Evolutionary conservation across 192 early-diverging fungal genomes (phyloP), one percentile per base, ranked within the genome.

Genomic region (Chytriomyces sp.): DNA sequence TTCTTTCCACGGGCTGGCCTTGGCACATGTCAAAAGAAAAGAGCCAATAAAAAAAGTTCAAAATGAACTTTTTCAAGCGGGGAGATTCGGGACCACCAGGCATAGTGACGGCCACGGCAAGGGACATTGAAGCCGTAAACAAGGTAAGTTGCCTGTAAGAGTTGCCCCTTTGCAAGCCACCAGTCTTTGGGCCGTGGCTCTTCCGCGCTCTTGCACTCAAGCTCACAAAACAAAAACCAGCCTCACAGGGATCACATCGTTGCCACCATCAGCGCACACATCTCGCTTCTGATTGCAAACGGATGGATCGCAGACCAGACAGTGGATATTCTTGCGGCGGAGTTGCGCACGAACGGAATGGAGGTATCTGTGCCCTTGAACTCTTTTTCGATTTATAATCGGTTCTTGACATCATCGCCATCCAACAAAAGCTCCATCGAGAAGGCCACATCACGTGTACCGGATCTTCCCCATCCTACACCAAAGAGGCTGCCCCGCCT

Each of bases 301-400:
- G 69, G 69, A 71, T 71, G 69, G 69, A 59, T 71, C 47, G 69
- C 69, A 1, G 50, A 71, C 4, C 69, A 71, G 50, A 71, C 69
- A 7, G 26, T 71, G n/a, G 69, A 53, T 3, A 13, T 71, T 23
- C 45, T 71, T 24, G 23, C 9, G 50, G 26, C 8, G 20, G 69
- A 71, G 57, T 44, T 71, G 11, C n/a, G 69, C 13, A 5, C 2
- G 18, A n/a, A 71, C 69, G 45, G 45, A 23, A 71, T 71, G 26
- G 44, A 71, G 46, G 67, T 47, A 50, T 47, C 35, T 35, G 35
- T 35, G 35, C 35, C 35, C 35, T 35, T 35, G 35, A 35, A 35
- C 35, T 35, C 35, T 35, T 35, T 35, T 35, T 35, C 35, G 35
- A 35, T 35, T 35, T 35, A 35, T 35, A 35, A 35, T 35, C 35